Evolutionary conservation across 352 stramenopile species (phyloP).

Genomic region (Globisporangium camurandrum): DNA sequence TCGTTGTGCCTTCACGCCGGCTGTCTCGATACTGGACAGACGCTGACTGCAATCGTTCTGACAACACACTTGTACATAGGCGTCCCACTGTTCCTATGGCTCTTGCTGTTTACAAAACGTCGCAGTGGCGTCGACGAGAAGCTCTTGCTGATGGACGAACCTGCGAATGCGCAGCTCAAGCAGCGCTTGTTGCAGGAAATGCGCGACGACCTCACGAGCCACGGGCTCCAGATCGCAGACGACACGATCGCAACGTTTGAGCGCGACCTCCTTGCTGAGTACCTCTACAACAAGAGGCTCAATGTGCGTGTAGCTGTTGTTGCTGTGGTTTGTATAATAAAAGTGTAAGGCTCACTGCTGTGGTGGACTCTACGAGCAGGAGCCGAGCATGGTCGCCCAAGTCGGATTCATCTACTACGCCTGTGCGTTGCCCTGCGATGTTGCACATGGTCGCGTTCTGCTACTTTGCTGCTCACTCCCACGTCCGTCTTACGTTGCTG

Average conservation of each 20-base stretch:
- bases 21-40: too few species aligned
- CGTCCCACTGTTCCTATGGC: slow-evolving; percentile 63
- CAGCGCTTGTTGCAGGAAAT: slow-evolving; percentile 38
- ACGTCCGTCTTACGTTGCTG: too few species aligned
- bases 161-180: slow-evolving; percentile 29
- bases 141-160: slow-evolving; percentile 35
- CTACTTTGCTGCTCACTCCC: too few species aligned
- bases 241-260: slow-evolving; percentile 40
- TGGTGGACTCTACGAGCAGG: slow-evolving; percentile 15
- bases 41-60: background rate
- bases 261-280: slow-evolving; percentile 43
- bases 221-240: slow-evolving; percentile 34
- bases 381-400: slow-evolving; percentile 64
- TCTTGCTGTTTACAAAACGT: slow-evolving; percentile 49
- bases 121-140: slow-evolving; percentile 39
- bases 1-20: too few species aligned
- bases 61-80: slow-evolving; percentile 18
- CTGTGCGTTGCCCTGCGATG: slow-evolving; percentile 27
- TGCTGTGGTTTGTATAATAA: background rate
- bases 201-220: slow-evolving; percentile 32
- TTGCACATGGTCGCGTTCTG: background rate
- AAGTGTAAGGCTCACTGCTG: background rate
- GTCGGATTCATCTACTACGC: slow-evolving; percentile 78
- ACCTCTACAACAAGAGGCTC: slow-evolving; percentile 43
- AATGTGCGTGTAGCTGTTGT: slow-evolving; percentile 16